Evolutionary conservation across 495 filamentous ascomycete species (phyloP), one percentile per base, ranked within the genome.

Genomic region (Sporormia fimetaria): DNA sequence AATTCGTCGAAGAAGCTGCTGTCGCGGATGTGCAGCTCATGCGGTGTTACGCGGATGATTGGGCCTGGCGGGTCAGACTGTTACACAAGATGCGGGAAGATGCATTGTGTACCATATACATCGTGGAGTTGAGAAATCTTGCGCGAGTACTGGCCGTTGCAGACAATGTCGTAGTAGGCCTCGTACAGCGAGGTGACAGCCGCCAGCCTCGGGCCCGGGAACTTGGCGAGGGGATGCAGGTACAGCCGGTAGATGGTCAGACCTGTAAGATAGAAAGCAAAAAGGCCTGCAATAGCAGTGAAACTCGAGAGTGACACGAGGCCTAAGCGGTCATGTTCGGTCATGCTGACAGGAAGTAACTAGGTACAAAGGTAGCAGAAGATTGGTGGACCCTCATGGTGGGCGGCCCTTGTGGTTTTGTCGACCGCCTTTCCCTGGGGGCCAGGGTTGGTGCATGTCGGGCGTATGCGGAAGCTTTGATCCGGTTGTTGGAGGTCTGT

Each of bases 71-170:
- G n/a, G n/a, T n/a, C n/a, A 22, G 18, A 14, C 29, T 6, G 35
- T 47, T 7, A 47, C 29, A 27, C 27, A 27, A 27, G 15, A 21
- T 21, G 21, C 23, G 17, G 2, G 8, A 24, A n/a, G 10, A 11
- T 21, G 5, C 10, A 33, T n/a, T 12, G 16, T 37, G 22, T 47
- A 47, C 44, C 67, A 42, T 74, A 73, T 56, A 61, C 30, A 11
- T 64, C 37, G 39, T 75, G 71, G 57, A 73, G 55, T 20, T 67
- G 39, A 8, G 57, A 21, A 11, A 71, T 66, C 38, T 69, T 58
- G 14, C 49, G 63, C 5, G 51, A 44, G 35, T 62, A 70, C 31
- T 41, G 51, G 43, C 16, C 68, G 65, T 12, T 39, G 24, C 15
- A 40, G 28, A 66, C 30, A 4, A 61, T 47, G 51, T 70, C 67